Base-by-base conservation (phyloP, 441 rosid genomes). In the Populus hybrid region DNA sequence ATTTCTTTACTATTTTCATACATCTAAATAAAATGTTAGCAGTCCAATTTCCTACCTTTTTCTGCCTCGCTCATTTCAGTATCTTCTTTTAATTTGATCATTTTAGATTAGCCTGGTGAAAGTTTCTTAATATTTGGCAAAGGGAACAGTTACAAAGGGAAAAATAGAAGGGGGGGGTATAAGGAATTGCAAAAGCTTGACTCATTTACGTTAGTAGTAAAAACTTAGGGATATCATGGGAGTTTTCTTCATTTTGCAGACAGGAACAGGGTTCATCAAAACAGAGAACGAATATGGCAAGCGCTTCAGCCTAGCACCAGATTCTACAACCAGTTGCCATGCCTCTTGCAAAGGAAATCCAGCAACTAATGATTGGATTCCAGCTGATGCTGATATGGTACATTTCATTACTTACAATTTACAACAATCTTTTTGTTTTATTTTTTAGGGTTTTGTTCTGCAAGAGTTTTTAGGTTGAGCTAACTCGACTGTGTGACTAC, bases 341-440 rank as follows among this genome's bases (percentile, higher is more conserved):
- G 73, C 79, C 71, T 79, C 96, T 57, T 75, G 85, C 85, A 84
- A 74, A 77, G 91, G 96, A 67, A 91, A 90, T 79, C 94, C 94
- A 0, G 94, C 94, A 4, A 90, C 92, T 16, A 91, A 91, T 69
- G 96, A 90, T 18, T 90, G 94, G 94, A 82, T 84, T 79, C 96
- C 96, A 0, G 80, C 83, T 64, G 63, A 86, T 72, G 61, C 77
- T 50, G 84, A 86, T 66, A 38, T 8, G 71, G 91, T 85, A 80
- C 50, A 1, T 32, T 71, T 72, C 53, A 64, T 75, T 36, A 32
- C 53, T 34, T 19, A 28, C 11, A 34, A 2, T 18, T 11, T 28
- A 2, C 6, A 6, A 2, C 21, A 18, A 14, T 21, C 18, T 0
- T 28, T 38, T 18, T n/a, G 6, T n/a, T n/a, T 30, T 42, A 14